A percentile compares a stretch with the other conserved stretches of the same genome.
phyloP scores from a whole-genome alignment of 257 asterid species.

The Solanum virginianum region DNA sequence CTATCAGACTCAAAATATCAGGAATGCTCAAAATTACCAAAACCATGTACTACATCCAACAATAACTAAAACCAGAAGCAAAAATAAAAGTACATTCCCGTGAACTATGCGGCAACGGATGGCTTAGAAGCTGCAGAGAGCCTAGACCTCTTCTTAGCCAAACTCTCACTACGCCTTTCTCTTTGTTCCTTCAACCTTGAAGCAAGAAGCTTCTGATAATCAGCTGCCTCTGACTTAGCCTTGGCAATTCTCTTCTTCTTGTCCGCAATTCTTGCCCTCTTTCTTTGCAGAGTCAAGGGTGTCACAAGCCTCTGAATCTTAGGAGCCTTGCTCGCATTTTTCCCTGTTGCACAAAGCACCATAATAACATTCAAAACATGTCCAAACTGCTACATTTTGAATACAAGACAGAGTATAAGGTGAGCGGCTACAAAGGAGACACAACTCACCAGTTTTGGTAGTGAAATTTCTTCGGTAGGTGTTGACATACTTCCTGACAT shows the following conservation, averaged over 20 bases:
- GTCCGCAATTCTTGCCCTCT: slow-evolving; percentile 1
- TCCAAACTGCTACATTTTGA: not conserved
- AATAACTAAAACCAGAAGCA: not conserved
- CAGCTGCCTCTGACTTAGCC: slow-evolving; percentile 2
- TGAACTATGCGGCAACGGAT: not conserved
- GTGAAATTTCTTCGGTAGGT: not conserved
- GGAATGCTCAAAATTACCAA: not conserved
- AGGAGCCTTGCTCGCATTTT: not conserved
- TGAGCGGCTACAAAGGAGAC: not conserved
- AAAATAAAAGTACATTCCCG: not conserved
- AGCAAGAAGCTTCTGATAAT: slow-evolving; percentile 1
- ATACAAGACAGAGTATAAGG: not conserved
- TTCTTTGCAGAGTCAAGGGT: not conserved
- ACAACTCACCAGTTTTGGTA: not conserved
- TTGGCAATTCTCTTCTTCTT: slow-evolving; percentile 1
- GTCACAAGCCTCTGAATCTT: not conserved
- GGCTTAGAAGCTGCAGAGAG: not conserved
- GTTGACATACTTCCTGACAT: not conserved
- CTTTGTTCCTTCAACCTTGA: slow-evolving; percentile 3
- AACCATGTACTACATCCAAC: not conserved
- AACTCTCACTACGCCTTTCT: slow-evolving; percentile 1
- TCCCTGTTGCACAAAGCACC: not conserved
- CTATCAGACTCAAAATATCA: not conserved
- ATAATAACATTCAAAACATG: not conserved
- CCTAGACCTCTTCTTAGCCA: slow-evolving; percentile 1